Evolutionary conservation across 768 basidiomycete species (phyloP).

Genomic region (Pleurotus platypus): DNA sequence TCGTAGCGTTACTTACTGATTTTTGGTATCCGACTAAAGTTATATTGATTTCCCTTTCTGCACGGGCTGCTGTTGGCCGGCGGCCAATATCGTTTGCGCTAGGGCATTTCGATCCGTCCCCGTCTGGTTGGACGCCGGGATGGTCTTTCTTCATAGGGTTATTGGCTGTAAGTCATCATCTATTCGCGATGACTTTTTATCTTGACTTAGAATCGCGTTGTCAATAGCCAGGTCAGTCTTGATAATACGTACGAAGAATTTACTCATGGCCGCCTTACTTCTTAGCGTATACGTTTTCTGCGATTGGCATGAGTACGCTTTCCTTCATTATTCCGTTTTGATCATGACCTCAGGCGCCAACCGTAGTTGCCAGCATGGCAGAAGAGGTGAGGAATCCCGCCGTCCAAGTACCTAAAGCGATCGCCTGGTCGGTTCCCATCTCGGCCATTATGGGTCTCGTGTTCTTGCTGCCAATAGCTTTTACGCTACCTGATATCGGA

Average conservation of each 20-base stretch:
- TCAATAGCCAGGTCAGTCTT: conserved; percentile 28
- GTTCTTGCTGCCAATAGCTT: conserved; percentile 60
- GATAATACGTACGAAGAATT: neutral
- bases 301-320: conserved; percentile 56
- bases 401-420: conserved; percentile 49
- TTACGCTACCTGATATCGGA: conserved; percentile 57
- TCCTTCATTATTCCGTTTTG: neutral
- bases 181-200: neutral
- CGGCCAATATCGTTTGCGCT: conserved; percentile 54
- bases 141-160: conserved; percentile 71
- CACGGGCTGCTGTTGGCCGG: conserved; percentile 52
- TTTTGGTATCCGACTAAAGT: conserved; percentile 26
- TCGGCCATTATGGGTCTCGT: conserved; percentile 46
- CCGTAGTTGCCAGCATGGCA: conserved; percentile 57
- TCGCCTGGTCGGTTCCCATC: conserved; percentile 52
- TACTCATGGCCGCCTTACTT: conserved; percentile 14
- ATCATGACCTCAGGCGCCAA: neutral
- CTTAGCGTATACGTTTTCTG: conserved; percentile 51
- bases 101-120: conserved; percentile 55
- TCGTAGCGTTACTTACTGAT: neutral
- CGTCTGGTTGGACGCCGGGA: conserved; percentile 64
- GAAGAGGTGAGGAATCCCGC: conserved; percentile 64
- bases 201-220: neutral
- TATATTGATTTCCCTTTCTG: conserved; percentile 52
- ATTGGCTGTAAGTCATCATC: conserved; percentile 38